phyloP scores from a whole-genome alignment of 768 basidiomycete genomes.

The Mycena floridula region DNA sequence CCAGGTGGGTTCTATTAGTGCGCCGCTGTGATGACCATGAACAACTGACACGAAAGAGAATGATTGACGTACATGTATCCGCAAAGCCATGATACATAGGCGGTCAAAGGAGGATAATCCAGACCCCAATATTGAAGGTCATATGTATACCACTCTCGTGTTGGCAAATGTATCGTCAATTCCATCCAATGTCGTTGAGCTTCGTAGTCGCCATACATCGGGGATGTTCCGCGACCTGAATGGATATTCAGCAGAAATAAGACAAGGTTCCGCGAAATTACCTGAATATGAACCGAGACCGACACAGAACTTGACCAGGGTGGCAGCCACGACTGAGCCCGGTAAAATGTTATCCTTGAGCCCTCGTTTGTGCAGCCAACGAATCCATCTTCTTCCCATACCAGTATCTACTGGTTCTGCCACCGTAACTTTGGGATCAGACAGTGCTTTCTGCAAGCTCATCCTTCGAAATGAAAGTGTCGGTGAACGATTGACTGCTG shows the following conservation, averaged over 20 bases:
- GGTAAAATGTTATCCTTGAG: slow-evolving; percentile 58
- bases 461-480: slow-evolving; percentile 11
- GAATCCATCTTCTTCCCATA: slow-evolving; percentile 58
- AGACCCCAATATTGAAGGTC: slow-evolving; percentile 91
- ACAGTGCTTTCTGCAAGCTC: slow-evolving; percentile 7
- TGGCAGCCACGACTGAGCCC: slow-evolving; percentile 42
- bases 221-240: slow-evolving; percentile 59
- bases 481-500: slow-evolving; percentile 21
- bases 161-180: slow-evolving; percentile 70
- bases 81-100: slow-evolving; percentile 82
- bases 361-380: slow-evolving; percentile 74
- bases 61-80: slow-evolving; percentile 56
- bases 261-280: slow-evolving; percentile 31
- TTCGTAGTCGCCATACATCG: slow-evolving; percentile 90
- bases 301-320: slow-evolving; percentile 60
- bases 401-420: slow-evolving; percentile 20
- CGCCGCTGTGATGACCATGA: slow-evolving; percentile 35
- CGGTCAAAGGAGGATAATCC: slow-evolving; percentile 92
- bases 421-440: no score
- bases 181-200: slow-evolving; percentile 98
- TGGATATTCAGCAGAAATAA: slow-evolving; percentile 1
- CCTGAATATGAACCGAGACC: slow-evolving; percentile 83
- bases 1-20: slow-evolving; percentile 52
- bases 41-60: slow-evolving; percentile 3
- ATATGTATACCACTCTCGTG: slow-evolving; percentile 79